Base-by-base conservation (phyloP, 768 basidiomycete species). In the Boletus tomentosulus region DNA sequence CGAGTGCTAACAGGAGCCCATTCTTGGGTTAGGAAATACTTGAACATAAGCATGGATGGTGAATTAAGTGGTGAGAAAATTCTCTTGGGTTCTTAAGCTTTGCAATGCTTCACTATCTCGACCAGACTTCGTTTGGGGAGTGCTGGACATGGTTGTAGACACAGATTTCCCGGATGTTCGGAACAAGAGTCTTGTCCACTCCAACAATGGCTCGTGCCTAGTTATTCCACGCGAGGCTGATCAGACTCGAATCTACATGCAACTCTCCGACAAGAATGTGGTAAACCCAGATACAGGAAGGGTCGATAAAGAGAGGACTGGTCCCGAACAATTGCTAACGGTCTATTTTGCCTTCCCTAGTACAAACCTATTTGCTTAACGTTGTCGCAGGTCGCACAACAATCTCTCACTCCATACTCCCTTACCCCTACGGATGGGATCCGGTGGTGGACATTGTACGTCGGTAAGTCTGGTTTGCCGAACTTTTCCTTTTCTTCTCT, bases 21-120 rank as follows among this genome's bases (percentile, higher is more conserved):
- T 69, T 90, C 87, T 11, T 91, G 89, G 87, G 86, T 92, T 24
- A 79, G 90, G 25, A 89, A 87, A 55, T 52, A 70, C 0, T 72
- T 89, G 9, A 74, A 76, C 9, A 84, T 92, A 48, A 63, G 71
- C 4, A 86, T 92, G 87, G 81, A 89, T 55, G 90, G 90, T 6
- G 87, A 91, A 65, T 84, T 88, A 56, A 77, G 66, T 12, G 75
- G 78, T 69, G 56, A 61, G 51, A 56, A 50, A 2, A 16, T 28
- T 31, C 12, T 6, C 16, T 45, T 15, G 1, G 6, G 28, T 47
- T 11, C 22, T 2, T 25, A n/a, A 12, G 22, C 8, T 30, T 47
- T 25, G 2, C 4, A 0, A 9, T 12, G n/a, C 12, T 31, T 57
- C 9, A 63, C 19, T 3, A 19, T 50, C n/a, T 39, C 15, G 1